Percentiles rank a stretch among this genome's conserved stretches.
Evolutionary conservation across 2,329 filamentous ascomycete species (phyloP).

Genomic region (Dothiorella sarmentorum): DNA sequence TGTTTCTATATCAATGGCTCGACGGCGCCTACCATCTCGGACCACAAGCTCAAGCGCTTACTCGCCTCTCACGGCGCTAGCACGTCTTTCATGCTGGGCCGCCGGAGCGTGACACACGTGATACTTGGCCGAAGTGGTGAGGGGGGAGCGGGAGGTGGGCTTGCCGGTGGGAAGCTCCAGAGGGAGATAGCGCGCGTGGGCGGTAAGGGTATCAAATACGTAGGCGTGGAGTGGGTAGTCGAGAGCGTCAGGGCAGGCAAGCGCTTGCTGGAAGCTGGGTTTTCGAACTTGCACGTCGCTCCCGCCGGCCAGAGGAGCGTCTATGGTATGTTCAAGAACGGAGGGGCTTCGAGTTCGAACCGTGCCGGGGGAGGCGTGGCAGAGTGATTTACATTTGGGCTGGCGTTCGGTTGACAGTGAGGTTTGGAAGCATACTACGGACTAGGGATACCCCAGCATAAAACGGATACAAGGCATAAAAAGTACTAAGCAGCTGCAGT

Average conservation of each 20-base stretch:
- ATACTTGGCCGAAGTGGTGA: constrained; percentile 58
- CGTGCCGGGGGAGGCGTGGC: not conserved
- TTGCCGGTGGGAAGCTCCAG: constrained; percentile 75
- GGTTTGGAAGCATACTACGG: not conserved
- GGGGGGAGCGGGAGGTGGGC: constrained; percentile 64
- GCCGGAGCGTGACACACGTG: constrained; percentile 78
- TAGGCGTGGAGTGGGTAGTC: constrained; percentile 70
- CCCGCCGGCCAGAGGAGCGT: constrained; percentile 6
- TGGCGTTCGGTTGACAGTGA: not conserved
- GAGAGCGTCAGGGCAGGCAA: constrained; percentile 39
- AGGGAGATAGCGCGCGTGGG: constrained; percentile 68
- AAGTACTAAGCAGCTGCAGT: not conserved
- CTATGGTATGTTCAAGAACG: not conserved
- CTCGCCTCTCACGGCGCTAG: constrained; percentile 70
- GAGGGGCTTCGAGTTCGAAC: not conserved
- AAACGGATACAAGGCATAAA: not conserved
- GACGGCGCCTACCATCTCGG: constrained; percentile 75
- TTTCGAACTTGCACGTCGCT: constrained; percentile 59
- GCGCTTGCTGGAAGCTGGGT: constrained; percentile 70
- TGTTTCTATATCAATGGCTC: constrained; percentile 86
- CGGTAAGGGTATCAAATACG: constrained; percentile 71
- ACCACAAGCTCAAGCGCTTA: constrained; percentile 79
- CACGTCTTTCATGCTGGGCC: constrained; percentile 67
- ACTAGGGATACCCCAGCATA: not conserved
- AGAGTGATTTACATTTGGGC: not conserved